phyloP scores from a whole-genome alignment of 2,329 filamentous ascomycete genomes.

The Fusarium sp. region DNA sequence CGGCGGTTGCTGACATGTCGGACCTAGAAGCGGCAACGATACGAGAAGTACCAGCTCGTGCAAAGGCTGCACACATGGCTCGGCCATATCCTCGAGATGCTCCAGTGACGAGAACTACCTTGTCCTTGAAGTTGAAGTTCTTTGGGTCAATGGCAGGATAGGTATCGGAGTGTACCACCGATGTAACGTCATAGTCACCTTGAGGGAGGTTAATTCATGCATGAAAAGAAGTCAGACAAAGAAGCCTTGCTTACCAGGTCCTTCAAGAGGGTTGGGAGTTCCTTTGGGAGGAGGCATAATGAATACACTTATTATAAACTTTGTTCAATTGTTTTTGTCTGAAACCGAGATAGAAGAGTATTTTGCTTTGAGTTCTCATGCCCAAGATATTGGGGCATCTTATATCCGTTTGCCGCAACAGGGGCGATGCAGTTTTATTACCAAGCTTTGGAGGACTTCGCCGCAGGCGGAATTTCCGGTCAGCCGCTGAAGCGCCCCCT shows the following conservation, averaged over 20 bases:
- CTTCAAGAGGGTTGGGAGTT: conserved; percentile 8
- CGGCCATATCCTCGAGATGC: conserved; percentile 10
- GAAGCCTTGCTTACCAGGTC: neutral
- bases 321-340: neutral
- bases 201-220: neutral
- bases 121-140: neutral
- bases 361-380: neutral
- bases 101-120: conserved; percentile 5
- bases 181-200: conserved; percentile 14
- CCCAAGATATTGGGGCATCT: neutral
- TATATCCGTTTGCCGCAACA: neutral
- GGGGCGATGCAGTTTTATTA: neutral
- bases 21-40: neutral
- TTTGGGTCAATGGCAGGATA: conserved; percentile 7
- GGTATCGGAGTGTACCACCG: neutral
- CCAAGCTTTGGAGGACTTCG: neutral
- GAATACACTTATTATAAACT: neutral
- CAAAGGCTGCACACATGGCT: conserved; percentile 9
- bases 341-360: neutral
- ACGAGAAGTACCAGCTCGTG: neutral
- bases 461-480: neutral
- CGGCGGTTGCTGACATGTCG: neutral
- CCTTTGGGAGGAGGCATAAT: conserved; percentile 6
- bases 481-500: neutral
- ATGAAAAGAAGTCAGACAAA: rapidly evolving